These are phyloP conservation scores for Parmales sp. DNA, from an alignment of 108 stramenopile genomes.

Conservation along the genomic window DNA sequence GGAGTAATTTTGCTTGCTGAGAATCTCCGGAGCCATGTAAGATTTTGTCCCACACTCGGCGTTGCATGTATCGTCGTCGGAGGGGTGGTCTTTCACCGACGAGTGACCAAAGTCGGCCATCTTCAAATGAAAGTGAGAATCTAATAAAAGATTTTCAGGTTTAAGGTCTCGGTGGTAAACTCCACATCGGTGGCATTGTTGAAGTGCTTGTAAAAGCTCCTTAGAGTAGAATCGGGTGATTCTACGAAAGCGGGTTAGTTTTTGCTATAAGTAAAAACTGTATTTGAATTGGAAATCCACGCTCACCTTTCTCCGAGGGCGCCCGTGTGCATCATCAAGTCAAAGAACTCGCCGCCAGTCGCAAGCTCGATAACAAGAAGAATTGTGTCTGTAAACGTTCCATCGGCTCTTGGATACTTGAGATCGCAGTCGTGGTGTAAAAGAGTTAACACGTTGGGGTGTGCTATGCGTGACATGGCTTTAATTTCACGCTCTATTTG, in stretches of 20 bases:
- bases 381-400: conserved; percentile 18
- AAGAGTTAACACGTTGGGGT: conserved; percentile 15
- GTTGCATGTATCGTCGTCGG: background rate
- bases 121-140: background rate
- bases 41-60: conserved; percentile 40
- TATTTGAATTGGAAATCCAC: too few relatives aligned
- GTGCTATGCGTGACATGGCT: conserved; percentile 22
- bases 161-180: conserved; percentile 7
- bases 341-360: conserved; percentile 34
- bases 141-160: background rate
- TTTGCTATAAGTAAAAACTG: conserved; percentile 29
- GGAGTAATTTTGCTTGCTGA: conserved; percentile 15
- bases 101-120: conserved; percentile 41
- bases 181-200: background rate
- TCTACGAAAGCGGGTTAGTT: background rate
- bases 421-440: conserved; percentile 10
- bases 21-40: conserved; percentile 42
- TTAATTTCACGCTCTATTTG: conserved; percentile 27
- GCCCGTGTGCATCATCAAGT: conserved; percentile 43
- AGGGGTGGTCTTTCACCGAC: conserved; percentile 25
- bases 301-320: conserved; percentile 23
- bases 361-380: conserved; percentile 37
- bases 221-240: conserved; percentile 14
- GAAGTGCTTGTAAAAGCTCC: conserved; percentile 22
- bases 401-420: conserved; percentile 26